Evolutionary conservation across 148 eudicot species (phyloP).

Genomic region (Hydrangea macrophylla): DNA sequence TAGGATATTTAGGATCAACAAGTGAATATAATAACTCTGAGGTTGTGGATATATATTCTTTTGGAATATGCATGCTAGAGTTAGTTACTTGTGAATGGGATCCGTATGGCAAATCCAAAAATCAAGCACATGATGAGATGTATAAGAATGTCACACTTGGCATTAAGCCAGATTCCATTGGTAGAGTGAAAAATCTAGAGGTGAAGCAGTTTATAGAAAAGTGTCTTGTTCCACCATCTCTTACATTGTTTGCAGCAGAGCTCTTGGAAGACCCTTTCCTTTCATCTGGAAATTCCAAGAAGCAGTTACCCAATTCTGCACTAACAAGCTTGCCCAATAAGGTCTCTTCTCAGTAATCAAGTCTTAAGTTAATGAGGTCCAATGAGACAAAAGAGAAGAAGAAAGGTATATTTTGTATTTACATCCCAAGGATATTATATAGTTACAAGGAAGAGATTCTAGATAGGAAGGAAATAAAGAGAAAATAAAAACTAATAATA

Average conservation of each 20-base stretch:
- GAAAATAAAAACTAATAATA: no score
- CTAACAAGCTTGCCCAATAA: neutral
- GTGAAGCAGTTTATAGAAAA: slow-evolving; percentile 35
- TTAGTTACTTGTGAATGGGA: slow-evolving; percentile 40
- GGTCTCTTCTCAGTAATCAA: slow-evolving; percentile 9
- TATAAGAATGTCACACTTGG: slow-evolving; percentile 43
- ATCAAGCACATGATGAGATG: slow-evolving; percentile 33
- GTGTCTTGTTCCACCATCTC: slow-evolving; percentile 33
- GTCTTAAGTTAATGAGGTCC: slow-evolving; percentile 14
- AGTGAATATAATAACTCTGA: slow-evolving; percentile 36
- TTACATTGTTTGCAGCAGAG: slow-evolving; percentile 34
- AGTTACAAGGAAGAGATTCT: no score
- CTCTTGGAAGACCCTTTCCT: slow-evolving; percentile 38
- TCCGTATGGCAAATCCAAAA: slow-evolving; percentile 37
- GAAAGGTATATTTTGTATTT: no score
- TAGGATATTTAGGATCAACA: slow-evolving; percentile 15
- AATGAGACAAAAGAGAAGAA: slow-evolving; percentile 20
- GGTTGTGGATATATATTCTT: slow-evolving; percentile 36
- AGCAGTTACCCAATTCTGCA: neutral
- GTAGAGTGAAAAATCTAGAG: slow-evolving; percentile 32
- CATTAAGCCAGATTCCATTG: slow-evolving; percentile 37
- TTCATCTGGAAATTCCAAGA: slow-evolving; percentile 13
- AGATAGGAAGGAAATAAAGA: no score
- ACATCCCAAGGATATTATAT: no score
- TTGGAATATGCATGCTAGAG: slow-evolving; percentile 39